Percentiles rank a stretch among this genome's conserved stretches.
These are phyloP conservation scores for Bacidia gigantensis DNA, from an alignment of 495 filamentous ascomycete species.

Conservation along the genomic window DNA sequence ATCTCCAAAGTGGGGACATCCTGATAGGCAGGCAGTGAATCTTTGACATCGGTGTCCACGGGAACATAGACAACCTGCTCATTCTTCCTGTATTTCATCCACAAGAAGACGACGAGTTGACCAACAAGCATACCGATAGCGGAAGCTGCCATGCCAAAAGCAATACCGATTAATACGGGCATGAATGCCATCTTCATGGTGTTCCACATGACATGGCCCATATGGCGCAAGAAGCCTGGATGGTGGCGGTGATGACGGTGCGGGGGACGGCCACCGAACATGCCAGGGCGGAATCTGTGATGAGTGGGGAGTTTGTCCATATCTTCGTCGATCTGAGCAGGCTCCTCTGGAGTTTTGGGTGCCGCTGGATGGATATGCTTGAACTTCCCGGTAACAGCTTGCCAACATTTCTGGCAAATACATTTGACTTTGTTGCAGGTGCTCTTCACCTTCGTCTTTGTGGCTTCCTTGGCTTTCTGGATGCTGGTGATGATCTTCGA, in stretches of 20 bases:
- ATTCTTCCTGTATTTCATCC: slow-evolving; percentile 22
- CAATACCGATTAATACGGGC: slow-evolving; percentile 36
- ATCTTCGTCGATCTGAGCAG: slow-evolving; percentile 9
- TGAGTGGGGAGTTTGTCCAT: slow-evolving; percentile 17
- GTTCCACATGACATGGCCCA: slow-evolving; percentile 4
- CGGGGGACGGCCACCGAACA: slow-evolving; percentile 14
- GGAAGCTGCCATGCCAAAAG: slow-evolving; percentile 36
- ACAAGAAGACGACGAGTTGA: slow-evolving; percentile 36
- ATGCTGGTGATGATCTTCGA: slow-evolving; percentile 11
- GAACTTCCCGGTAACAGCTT: slow-evolving; percentile 6
- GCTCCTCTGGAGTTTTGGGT: slow-evolving; percentile 1
- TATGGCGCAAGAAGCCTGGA: slow-evolving; percentile 21
- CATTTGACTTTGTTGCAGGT: slow-evolving; percentile 15
- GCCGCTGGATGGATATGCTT: slow-evolving; percentile 6
- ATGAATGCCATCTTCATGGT: slow-evolving; percentile 33
- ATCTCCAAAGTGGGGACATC: slow-evolving; percentile 4
- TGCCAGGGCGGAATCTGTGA: slow-evolving; percentile 19
- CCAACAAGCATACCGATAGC: slow-evolving; percentile 42
- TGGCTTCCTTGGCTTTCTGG: slow-evolving; percentile 14
- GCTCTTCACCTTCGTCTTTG: slow-evolving; percentile 8
- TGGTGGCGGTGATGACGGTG: slow-evolving; percentile 24
- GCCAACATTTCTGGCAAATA: slow-evolving; percentile 17
- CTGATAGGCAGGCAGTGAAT: slow-evolving; percentile 15
- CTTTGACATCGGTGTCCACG: slow-evolving; percentile 16
- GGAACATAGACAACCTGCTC: slow-evolving; percentile 7